Conservation (phyloP, 768 basidiomycete species). For the Rhizopogon vinicolor region DNA sequence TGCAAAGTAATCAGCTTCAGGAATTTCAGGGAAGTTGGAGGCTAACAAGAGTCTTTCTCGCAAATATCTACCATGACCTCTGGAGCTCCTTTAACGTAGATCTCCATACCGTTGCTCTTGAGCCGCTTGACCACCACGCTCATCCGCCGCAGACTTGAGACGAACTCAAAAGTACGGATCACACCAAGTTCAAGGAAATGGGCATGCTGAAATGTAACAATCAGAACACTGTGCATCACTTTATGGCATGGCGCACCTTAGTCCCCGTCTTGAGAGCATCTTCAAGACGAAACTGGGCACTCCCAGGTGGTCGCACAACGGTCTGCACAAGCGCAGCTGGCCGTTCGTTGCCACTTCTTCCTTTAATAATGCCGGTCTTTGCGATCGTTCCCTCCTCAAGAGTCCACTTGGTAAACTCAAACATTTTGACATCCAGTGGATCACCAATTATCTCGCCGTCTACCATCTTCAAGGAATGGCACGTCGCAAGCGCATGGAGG, state of each 20-base stretch:
- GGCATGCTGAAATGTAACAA: conserved; percentile 59
- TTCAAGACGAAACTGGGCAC: conserved; percentile 82
- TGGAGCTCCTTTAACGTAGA: conserved; percentile 99
- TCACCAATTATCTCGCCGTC: conserved; percentile 89
- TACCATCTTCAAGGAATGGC: conserved; percentile 91
- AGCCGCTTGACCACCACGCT: conserved; percentile 96
- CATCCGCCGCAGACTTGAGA: conserved; percentile 90
- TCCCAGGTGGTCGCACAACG: conserved; percentile 94
- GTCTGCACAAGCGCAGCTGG: conserved; percentile 93
- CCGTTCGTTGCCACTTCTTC: conserved; percentile 52
- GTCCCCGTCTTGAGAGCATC: conserved; percentile 85
- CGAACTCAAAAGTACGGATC: conserved; percentile 94
- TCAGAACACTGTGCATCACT: not conserved
- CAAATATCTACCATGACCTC: conserved; percentile 98
- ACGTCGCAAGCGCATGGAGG: conserved; percentile 90
- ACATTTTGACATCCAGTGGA: conserved; percentile 97
- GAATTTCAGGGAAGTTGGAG: not conserved
- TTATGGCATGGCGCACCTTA: conserved; percentile 46
- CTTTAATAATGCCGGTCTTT: conserved; percentile 68
- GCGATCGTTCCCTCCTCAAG: conserved; percentile 84
- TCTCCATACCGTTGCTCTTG: conserved; percentile 92
- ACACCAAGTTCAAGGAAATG: conserved; percentile 97
- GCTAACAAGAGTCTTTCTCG: conserved; percentile 82
- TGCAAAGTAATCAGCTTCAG: conserved; percentile 28
- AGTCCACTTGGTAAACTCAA: conserved; percentile 94